Evolutionary conservation across 2,329 filamentous ascomycete species (phyloP).

Genomic region (Fusarium xyrophilum): DNA sequence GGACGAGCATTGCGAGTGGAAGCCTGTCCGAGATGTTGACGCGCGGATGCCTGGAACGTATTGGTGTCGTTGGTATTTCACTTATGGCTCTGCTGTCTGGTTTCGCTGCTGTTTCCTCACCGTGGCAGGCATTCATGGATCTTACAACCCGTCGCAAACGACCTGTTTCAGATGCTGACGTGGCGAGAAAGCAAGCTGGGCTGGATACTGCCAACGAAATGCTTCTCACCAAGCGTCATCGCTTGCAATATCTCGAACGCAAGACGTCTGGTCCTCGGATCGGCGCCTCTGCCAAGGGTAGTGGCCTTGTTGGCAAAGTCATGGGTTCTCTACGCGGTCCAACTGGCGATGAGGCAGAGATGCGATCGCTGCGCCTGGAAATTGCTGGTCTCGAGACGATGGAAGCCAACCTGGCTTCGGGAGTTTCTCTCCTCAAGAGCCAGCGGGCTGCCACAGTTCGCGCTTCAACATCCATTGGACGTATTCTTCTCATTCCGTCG

Average conservation of each 20-base stretch:
- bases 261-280: constrained; percentile 55
- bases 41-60: constrained; percentile 67
- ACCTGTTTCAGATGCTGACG: constrained; percentile 74
- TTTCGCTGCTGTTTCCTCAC: constrained; percentile 85
- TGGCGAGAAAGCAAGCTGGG: constrained; percentile 79
- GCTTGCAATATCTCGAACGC: constrained; percentile 72
- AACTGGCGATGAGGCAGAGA: constrained; percentile 64
- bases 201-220: constrained; percentile 81
- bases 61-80: constrained; percentile 85
- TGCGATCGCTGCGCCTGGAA: constrained; percentile 72
- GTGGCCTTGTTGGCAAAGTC: constrained; percentile 75
- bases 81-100: constrained; percentile 89
- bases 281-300: constrained; percentile 34
- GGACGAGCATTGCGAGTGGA: constrained; percentile 36
- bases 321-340: constrained; percentile 74
- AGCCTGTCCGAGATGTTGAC: constrained; percentile 51
- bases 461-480: constrained; percentile 71
- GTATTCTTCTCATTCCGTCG: constrained; percentile 65
- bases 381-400: constrained; percentile 82
- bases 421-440: constrained; percentile 67
- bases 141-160: constrained; percentile 58
- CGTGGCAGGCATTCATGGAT: constrained; percentile 82
- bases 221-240: constrained; percentile 75
- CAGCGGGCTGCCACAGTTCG: constrained; percentile 70
- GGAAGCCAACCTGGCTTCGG: constrained; percentile 72